Conservation (phyloP, 495 filamentous ascomycete genomes). For the Hypomontagnella monticulosa region DNA sequence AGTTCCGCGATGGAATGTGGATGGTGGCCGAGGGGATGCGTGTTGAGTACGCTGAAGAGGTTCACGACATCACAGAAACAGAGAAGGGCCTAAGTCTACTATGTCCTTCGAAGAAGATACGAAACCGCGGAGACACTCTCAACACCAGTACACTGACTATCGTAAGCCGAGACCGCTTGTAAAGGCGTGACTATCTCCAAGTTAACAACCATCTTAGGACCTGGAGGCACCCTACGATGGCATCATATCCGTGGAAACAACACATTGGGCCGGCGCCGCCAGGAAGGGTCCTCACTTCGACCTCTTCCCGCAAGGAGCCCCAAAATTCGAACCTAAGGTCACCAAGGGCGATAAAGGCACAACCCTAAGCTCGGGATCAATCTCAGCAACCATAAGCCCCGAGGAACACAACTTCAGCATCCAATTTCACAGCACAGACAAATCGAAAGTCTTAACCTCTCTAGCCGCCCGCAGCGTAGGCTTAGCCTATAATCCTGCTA, state of each 20-base stretch:
- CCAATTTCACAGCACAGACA: slow-evolving; percentile 60
- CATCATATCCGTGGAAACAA: slow-evolving; percentile 68
- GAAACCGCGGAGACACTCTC: slow-evolving; percentile 63
- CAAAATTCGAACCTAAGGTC: slow-evolving; percentile 57
- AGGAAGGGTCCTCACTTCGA: slow-evolving; percentile 72
- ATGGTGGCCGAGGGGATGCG: slow-evolving; percentile 57
- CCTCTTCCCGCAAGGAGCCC: slow-evolving; percentile 63
- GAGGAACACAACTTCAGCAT: slow-evolving; percentile 66
- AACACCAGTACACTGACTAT: slow-evolving; percentile 63
- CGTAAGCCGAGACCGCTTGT: slow-evolving; percentile 39
- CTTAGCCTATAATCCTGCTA: slow-evolving; percentile 61
- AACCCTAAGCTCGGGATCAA: slow-evolving; percentile 63
- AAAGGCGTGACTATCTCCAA: slow-evolving; percentile 23
- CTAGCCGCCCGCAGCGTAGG: slow-evolving; percentile 69
- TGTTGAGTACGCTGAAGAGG: slow-evolving; percentile 65
- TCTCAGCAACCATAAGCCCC: slow-evolving; percentile 63
- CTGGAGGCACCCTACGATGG: slow-evolving; percentile 65
- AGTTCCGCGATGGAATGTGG: slow-evolving; percentile 65
- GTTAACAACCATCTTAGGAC: slow-evolving; percentile 55
- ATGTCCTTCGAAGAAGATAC: slow-evolving; percentile 60
- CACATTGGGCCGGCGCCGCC: slow-evolving; percentile 69
- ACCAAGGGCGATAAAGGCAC: slow-evolving; percentile 59
- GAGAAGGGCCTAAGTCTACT: slow-evolving; percentile 56
- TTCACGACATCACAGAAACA: slow-evolving; percentile 55
- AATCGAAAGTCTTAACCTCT: slow-evolving; percentile 63